Percentiles rank a stretch among this genome's conserved stretches.
phyloP scores from a whole-genome alignment of 257 asterid genomes.

The Solanum neorickii region DNA sequence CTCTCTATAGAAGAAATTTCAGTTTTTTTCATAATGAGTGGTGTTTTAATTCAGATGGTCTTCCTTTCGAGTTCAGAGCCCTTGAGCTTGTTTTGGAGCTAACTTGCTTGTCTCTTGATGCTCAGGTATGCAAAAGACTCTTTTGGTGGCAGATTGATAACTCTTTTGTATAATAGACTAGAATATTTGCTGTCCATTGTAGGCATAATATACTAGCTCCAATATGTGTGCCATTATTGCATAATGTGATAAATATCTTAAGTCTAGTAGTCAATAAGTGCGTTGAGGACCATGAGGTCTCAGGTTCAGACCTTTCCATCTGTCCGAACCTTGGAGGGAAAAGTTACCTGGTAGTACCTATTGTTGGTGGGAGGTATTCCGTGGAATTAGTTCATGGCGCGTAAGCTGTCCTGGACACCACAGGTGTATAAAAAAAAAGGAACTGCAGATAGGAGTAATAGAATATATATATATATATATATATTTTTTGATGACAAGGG shows the following conservation, averaged over 20 bases:
- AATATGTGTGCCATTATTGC: neutral
- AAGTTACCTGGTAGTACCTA: neutral
- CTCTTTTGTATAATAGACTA: neutral
- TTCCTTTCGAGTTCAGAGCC: conserved; percentile 95
- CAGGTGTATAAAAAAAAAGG: neutral
- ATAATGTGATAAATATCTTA: neutral
- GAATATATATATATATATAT: neutral
- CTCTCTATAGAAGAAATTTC: neutral
- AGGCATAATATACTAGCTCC: neutral
- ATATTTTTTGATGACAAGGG: no score
- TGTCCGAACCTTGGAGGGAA: neutral
- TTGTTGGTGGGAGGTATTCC: neutral
- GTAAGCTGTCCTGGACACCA: neutral
- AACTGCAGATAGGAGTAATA: neutral
- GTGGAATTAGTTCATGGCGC: neutral
- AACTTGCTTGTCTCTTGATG: conserved; percentile 83
- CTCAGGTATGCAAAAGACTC: conserved; percentile 55
- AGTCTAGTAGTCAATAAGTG: neutral
- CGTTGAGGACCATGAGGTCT: neutral
- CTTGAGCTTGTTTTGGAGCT: conserved; percentile 95
- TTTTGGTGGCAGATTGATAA: neutral
- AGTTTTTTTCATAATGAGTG: neutral
- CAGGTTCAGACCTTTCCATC: neutral
- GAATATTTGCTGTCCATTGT: neutral
- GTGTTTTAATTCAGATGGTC: conserved; percentile 59